phyloP scores from a whole-genome alignment of 331 rosid species.

The Pyracantha coccinea region DNA sequence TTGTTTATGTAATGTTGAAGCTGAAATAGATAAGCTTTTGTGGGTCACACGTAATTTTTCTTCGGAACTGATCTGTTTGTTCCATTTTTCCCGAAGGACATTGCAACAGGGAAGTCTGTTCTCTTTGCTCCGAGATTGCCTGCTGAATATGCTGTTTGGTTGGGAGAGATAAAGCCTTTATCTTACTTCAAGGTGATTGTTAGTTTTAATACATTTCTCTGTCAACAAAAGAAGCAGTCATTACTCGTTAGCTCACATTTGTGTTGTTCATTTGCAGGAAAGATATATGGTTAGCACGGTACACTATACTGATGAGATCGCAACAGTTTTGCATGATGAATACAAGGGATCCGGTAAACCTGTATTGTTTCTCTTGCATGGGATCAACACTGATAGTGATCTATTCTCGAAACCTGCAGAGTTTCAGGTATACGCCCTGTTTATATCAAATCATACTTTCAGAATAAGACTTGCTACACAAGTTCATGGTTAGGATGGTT shows the following conservation, averaged over 20 bases:
- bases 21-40: too few species aligned
- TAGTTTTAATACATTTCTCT: slow-evolving; percentile 1
- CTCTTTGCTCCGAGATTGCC: slow-evolving; percentile 78
- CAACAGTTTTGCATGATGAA: slow-evolving; percentile 37
- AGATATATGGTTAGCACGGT: slow-evolving; percentile 50
- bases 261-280: slow-evolving; percentile 44
- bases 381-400: slow-evolving; percentile 75
- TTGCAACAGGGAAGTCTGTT: slow-evolving; percentile 60
- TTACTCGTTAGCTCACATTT: slow-evolving; percentile 20
- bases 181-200: slow-evolving; percentile 53
- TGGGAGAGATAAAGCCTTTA: slow-evolving; percentile 65
- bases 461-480: neutral
- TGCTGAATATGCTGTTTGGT: slow-evolving; percentile 83
- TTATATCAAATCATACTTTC: neutral
- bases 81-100: slow-evolving; percentile 34
- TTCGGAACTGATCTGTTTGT: neutral
- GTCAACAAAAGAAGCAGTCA: neutral
- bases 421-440: slow-evolving; percentile 44
- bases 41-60: neutral
- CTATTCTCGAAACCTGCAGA: slow-evolving; percentile 59
- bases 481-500: neutral
- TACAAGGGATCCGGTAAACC: slow-evolving; percentile 52
- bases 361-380: slow-evolving; percentile 66
- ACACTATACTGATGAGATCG: slow-evolving; percentile 45
- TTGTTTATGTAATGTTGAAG: too few species aligned